phyloP scores from a whole-genome alignment of 495 filamentous ascomycete species.

The Amorphotheca resinae region DNA sequence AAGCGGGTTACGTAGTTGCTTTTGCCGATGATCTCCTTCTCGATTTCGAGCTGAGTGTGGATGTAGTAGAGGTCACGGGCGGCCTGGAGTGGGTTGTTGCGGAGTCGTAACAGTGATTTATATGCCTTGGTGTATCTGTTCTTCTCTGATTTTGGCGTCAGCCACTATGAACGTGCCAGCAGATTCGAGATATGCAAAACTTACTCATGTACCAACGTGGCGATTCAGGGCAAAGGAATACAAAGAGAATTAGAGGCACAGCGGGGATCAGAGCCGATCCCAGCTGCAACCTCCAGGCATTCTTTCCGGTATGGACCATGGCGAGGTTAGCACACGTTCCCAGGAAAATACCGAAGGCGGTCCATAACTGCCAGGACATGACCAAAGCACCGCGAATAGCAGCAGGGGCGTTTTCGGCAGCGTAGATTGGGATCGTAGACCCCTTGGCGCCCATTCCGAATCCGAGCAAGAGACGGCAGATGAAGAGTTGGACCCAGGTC shows the following conservation, averaged over 20 bases:
- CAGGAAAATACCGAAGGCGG: constrained; percentile 66
- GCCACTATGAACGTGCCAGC: not conserved
- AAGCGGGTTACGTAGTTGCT: constrained; percentile 41
- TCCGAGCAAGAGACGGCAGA: constrained; percentile 52
- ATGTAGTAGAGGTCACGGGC: constrained; percentile 70
- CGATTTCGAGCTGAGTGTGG: constrained; percentile 40
- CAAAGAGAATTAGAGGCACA: constrained; percentile 48
- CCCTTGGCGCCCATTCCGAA: constrained; percentile 58
- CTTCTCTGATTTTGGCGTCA: constrained; percentile 35
- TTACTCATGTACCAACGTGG: constrained; percentile 42
- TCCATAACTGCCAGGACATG: constrained; percentile 83
- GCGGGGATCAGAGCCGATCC: constrained; percentile 64
- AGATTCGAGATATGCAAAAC: constrained; percentile 10
- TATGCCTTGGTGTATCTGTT: constrained; percentile 48
- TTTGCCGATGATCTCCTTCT: constrained; percentile 31
- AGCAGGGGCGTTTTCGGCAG: constrained; percentile 66
- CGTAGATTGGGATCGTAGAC: constrained; percentile 55
- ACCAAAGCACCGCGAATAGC: constrained; percentile 65
- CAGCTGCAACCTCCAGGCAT: constrained; percentile 68
- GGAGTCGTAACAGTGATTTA: constrained; percentile 44
- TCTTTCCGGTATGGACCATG: not conserved
- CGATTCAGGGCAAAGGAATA: constrained; percentile 65
- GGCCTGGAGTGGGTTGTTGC: constrained; percentile 53
- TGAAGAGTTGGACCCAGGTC: constrained; percentile 49
- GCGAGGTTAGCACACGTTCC: constrained; percentile 31